Evolutionary conservation across 148 eudicot genomes (phyloP), one percentile per base, ranked within the genome.

Genomic region (Dysphania ambrosioides): DNA sequence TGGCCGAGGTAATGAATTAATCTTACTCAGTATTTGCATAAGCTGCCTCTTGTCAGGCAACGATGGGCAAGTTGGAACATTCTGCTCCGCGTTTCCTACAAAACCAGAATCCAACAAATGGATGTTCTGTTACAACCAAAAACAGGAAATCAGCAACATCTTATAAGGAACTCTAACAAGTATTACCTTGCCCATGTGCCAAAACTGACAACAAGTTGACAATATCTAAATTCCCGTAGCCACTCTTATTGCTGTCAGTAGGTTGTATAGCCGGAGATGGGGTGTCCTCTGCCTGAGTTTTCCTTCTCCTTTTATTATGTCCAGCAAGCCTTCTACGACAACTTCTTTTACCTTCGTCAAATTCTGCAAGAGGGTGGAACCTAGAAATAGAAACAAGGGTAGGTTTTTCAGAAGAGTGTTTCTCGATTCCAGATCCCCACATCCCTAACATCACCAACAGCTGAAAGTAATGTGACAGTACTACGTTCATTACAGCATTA

Each of bases 321-420:
- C 97, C 97, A 76, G 91, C 97, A 73, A 93, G 91, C 73, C 98
- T 87, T 56, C 98, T 89, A 68, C 98, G 87, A 78, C 98, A 93
- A 82, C 98, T 93, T 80, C 98, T 80, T 79, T 93, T 93, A 30
- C 97, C 98, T 85, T 93, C 98, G 51, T 93, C 98, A 87, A 93
- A 93, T 70, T 89, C 97, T 4, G 88, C 68, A 82, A 93, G 97
- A 62, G 88, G 87, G 80, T 93, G 98, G 68, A 93, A 93, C 91
- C 98, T 93, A 80, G 61, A 70, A 34, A 66, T 27, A 38, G 29
- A n/a, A 24, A 49, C 34, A 55, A 35, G 51, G 35, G 11, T 55
- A 31, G 61, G 32, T 5, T 24, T 34, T 44, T 65, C 7, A 49
- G 61, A 18, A 42, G 13, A 56, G 26, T 1, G 16, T 47, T 47